A percentile compares a stretch with the other conserved stretches of the same genome.
These are phyloP conservation scores for Neurospora sublineolata DNA, from an alignment of 495 filamentous ascomycete genomes.

Conservation along the genomic window DNA sequence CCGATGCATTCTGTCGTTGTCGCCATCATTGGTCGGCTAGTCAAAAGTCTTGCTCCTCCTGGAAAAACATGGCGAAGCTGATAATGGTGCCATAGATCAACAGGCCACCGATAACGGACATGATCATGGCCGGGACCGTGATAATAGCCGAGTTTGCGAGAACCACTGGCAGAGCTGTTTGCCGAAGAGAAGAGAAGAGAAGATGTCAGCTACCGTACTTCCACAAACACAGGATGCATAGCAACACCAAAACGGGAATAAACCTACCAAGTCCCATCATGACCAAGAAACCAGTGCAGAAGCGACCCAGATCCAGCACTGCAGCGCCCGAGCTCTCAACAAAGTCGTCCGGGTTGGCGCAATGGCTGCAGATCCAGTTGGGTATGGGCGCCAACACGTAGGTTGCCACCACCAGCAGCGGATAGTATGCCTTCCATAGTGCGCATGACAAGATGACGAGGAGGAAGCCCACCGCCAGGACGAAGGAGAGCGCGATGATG, in stretches of 20 bases:
- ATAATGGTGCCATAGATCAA: slow-evolving; percentile 98
- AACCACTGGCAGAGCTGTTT: slow-evolving; percentile 73
- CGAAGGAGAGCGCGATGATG: slow-evolving; percentile 97
- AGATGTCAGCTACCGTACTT: slow-evolving; percentile 8
- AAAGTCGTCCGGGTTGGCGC: slow-evolving; percentile 92
- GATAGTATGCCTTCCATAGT: slow-evolving; percentile 84
- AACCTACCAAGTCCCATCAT: slow-evolving; percentile 91
- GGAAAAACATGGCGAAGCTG: slow-evolving; percentile 95
- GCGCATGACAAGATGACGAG: slow-evolving; percentile 97
- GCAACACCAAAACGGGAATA: neutral
- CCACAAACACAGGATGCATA: neutral
- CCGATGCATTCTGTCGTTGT: neutral
- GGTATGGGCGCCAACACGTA: slow-evolving; percentile 89
- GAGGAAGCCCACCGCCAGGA: slow-evolving; percentile 97
- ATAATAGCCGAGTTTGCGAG: slow-evolving; percentile 81
- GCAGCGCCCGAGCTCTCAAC: slow-evolving; percentile 73
- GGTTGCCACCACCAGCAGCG: slow-evolving; percentile 87
- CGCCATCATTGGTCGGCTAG: neutral
- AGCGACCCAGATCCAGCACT: slow-evolving; percentile 81
- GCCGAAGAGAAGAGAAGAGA: neutral
- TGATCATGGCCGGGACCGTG: slow-evolving; percentile 73
- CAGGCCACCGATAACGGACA: slow-evolving; percentile 85
- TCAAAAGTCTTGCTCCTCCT: slow-evolving; percentile 80
- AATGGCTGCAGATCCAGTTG: slow-evolving; percentile 86
- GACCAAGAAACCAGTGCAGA: slow-evolving; percentile 93